Evolutionary conservation across 2,329 filamentous ascomycete genomes (phyloP), one percentile per base, ranked within the genome.

Genomic region (Madurella fahalii): DNA sequence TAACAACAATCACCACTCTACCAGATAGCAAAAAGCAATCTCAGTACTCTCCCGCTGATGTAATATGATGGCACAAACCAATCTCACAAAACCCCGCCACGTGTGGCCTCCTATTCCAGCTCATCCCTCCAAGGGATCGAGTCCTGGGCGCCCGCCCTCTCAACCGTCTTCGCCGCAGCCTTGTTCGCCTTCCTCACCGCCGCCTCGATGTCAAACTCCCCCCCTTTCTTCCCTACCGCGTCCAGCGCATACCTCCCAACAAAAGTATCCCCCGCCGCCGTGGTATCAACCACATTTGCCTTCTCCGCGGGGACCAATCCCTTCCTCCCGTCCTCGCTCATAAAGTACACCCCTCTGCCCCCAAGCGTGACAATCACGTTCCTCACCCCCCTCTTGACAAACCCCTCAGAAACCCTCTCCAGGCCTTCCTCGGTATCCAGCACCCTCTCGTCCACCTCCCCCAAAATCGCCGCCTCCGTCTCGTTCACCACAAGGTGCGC

Each of bases 241-340:
- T 84, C 82, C 25, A 94, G 82, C 2, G 90, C 88, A 69, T 96
- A 95, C 18, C 84, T 87, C 2, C 94, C 93, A 5, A 95, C 89
- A 72, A 96, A 96, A 0, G 93, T 96, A 69, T 97, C 93, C 0
- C 93, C 93, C 5, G 94, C 94, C 1, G 88, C 93, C 8, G 93
- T 97, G 1, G 93, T 97, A 69, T 97, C 93, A 4, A 96, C 83
- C 1, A 97, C 93, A 17, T 69, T 72, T 4, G 90, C 86, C 70
- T 87, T 86, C 58, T 82, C 78, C 0, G 89, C 90, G 2, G 74
- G 69, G 4, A 91, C 71, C 60, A 84, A 65, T 1, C 74, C 77
- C 50, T 74, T 74, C 42, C 63, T 64, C 20, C 69, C 71, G 2
- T 58, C 62, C 42, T 61, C 40, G 17, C 76, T 80, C 52, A 78